phyloP scores from a whole-genome alignment of 495 filamentous ascomycete species.

The Aspergillus biplanus region DNA sequence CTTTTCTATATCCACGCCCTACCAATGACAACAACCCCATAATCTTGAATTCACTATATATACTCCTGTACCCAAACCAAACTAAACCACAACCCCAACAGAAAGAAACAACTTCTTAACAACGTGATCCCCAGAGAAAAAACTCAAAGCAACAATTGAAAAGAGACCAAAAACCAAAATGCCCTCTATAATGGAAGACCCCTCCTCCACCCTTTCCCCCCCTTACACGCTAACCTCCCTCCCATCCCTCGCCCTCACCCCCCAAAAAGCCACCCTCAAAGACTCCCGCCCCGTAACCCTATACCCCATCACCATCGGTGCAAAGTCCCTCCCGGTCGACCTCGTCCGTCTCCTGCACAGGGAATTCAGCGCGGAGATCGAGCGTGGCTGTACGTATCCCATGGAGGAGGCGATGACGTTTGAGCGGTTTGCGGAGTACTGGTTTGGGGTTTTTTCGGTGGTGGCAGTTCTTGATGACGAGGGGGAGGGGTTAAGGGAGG shows the following conservation, averaged over 20 bases:
- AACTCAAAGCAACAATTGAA: conserved; percentile 7
- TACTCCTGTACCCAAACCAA: not conserved
- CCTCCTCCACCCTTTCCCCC: conserved; percentile 55
- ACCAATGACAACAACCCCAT: conserved; percentile 21
- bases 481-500: conserved; percentile 46
- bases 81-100: not conserved
- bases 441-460: conserved; percentile 73
- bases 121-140: conserved; percentile 2
- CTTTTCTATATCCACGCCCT: conserved; percentile 21
- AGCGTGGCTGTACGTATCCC: conserved; percentile 90
- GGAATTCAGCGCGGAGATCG: conserved; percentile 87
- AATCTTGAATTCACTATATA: not conserved
- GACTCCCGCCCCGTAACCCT: conserved; percentile 82
- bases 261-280: conserved; percentile 80
- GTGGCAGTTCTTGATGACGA: conserved; percentile 70
- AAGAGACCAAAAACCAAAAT: conserved; percentile 27
- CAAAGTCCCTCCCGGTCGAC: conserved; percentile 51
- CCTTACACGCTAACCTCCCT: conserved; percentile 40
- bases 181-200: conserved; percentile 77
- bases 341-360: conserved; percentile 71
- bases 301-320: conserved; percentile 69
- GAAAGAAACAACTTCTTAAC: not conserved
- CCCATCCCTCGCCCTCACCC: conserved; percentile 57
- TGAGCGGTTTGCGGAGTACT: conserved; percentile 79
- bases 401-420: conserved; percentile 76